Base-by-base conservation (phyloP, 345 rosid species). In the Lenwebbia sp. region DNA sequence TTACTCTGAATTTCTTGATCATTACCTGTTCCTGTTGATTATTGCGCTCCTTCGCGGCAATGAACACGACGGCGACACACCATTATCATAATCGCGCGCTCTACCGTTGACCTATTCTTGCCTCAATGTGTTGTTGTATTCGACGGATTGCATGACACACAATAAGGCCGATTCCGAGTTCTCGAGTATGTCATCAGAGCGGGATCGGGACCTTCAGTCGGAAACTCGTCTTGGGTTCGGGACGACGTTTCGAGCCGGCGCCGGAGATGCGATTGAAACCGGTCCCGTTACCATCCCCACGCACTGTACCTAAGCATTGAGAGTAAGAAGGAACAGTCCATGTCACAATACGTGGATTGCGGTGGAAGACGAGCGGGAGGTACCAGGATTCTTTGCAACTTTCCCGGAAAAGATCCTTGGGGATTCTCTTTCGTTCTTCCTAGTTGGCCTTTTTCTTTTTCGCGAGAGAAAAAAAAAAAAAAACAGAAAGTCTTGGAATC, bases 401-500 rank as follows among this genome's bases (percentile, higher is more conserved):
- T 65, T 33, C 76, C 47, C 81, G 81, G 47, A 33, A 65, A 3
- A 33, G 13, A 30, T 15, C 41, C 7, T 10, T 14, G 40, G 22
- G 41, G 76, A 33, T 8, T 65, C 76, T 65, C 44, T 22, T 37
- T 2, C 44, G 22, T 17, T 33, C 30, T 2, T 33, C 76, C 76
- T 6, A 1, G 1, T 3, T 28, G 1, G 1, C 1, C 0, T 2
- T 33, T 15, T 30, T 1, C 4, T 28, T 33, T 17, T 8, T 9
- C 47, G 37, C 47, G 47, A 30, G 26, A 33, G 50, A 10, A 11
- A 50, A 11, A 12, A 10, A 10, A 7, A 49, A 1, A 49, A 11
- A 37, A 8, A 55, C 1, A 55, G 1, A 23, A 4, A 4, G n/a
- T 55, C 19, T 17, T 19, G 76, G 81, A 37, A 37, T 37, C 81